Percentiles rank a stretch among this genome's conserved stretches.
Evolutionary conservation across 2,329 filamentous ascomycete genomes (phyloP).

Genomic region (Cordyceps pruinosa): DNA sequence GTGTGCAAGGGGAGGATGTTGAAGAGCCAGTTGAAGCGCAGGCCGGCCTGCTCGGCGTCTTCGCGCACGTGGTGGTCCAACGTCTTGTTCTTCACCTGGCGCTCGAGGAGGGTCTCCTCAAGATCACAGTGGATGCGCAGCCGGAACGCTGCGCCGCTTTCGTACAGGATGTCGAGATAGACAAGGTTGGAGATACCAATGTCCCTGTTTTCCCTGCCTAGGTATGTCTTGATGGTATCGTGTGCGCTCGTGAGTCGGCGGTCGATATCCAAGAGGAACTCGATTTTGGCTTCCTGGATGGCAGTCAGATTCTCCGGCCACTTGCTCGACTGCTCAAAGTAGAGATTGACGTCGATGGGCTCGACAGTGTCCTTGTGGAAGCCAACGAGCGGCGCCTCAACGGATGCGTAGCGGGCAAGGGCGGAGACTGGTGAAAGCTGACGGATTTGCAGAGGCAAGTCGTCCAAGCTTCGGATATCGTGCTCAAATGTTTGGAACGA

Average conservation of each 20-base stretch:
- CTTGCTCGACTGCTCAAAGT: conserved; percentile 86
- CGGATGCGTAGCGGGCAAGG: conserved; percentile 66
- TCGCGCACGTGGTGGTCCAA: conserved; percentile 60
- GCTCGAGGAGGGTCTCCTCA: conserved; percentile 73
- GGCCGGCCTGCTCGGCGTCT: conserved; percentile 61
- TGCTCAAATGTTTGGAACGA: conserved; percentile 68
- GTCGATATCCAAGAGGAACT: conserved; percentile 74
- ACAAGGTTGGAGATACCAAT: conserved; percentile 66
- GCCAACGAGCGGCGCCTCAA: conserved; percentile 35
- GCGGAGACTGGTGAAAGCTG: conserved; percentile 69
- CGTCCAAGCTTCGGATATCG: conserved; percentile 69
- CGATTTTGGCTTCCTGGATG: conserved; percentile 89
- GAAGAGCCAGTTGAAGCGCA: conserved; percentile 64
- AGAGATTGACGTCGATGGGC: conserved; percentile 73
- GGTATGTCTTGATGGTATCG: conserved; percentile 53
- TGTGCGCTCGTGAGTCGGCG: conserved; percentile 59
- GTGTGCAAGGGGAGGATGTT: conserved; percentile 69
- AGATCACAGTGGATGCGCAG: conserved; percentile 84
- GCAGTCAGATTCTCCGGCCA: conserved; percentile 91
- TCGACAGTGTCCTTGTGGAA: conserved; percentile 36
- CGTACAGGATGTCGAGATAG: conserved; percentile 75
- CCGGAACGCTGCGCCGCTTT: conserved; percentile 67
- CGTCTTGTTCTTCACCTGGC: conserved; percentile 67
- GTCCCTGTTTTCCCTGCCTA: conserved; percentile 74
- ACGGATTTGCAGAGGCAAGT: conserved; percentile 79